A percentile compares a stretch with the other conserved stretches of the same genome.
Conservation (phyloP, 129 eudicot species). For the Heracleum sosnowskyi region DNA sequence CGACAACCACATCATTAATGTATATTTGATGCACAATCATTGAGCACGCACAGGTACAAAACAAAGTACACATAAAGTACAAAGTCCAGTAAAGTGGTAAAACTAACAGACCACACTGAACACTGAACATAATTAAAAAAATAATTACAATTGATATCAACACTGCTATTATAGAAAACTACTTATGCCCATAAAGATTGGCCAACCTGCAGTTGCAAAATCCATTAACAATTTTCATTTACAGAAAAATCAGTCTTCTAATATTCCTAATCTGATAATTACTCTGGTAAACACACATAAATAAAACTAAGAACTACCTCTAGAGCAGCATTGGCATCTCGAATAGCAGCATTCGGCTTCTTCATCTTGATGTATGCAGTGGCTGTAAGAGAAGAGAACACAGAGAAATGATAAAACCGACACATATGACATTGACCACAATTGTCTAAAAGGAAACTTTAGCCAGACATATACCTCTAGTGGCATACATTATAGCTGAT, state of each 20-base stretch:
- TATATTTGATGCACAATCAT: neutral
- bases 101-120: neutral
- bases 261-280: neutral
- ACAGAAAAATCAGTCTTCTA: neutral
- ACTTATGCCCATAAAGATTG: neutral
- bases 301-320: slow-evolving; percentile 39
- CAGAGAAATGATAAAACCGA: neutral
- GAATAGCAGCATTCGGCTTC: slow-evolving; percentile 97
- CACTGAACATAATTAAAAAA: neutral
- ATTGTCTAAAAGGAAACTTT: neutral
- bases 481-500: slow-evolving; percentile 90
- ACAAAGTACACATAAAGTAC: neutral
- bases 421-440: neutral
- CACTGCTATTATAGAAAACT: neutral
- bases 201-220: neutral
- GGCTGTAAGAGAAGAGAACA: slow-evolving; percentile 34
- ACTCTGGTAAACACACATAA: slow-evolving; percentile 4
- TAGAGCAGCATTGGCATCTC: slow-evolving; percentile 95
- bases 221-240: neutral
- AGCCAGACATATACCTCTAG: slow-evolving; percentile 55
- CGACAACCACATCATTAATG: neutral
- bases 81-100: neutral
- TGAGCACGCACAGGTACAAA: neutral
- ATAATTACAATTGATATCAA: neutral
- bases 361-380: slow-evolving; percentile 85